These are phyloP conservation scores for Podospora conica DNA, from an alignment of 495 filamentous ascomycete genomes.

Conservation along the genomic window DNA sequence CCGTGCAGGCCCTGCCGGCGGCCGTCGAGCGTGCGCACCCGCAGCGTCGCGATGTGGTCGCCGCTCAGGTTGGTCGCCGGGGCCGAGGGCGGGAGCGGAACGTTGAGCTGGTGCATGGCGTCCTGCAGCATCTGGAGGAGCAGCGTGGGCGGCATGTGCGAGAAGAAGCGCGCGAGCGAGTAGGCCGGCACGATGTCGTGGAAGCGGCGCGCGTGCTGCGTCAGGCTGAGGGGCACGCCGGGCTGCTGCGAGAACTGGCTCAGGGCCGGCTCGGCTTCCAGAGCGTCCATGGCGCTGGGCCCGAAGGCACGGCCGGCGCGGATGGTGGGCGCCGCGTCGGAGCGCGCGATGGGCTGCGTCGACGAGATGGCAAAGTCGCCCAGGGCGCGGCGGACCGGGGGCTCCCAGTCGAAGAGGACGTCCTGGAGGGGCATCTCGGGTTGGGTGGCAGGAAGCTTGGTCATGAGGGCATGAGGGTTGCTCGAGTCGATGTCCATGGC, in stretches of 20 bases:
- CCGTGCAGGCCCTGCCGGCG: constrained; percentile 76
- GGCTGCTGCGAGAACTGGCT: constrained; percentile 83
- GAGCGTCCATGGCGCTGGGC: constrained; percentile 47
- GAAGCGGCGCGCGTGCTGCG: constrained; percentile 83
- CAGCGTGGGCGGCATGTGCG: constrained; percentile 65
- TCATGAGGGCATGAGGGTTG: constrained; percentile 19
- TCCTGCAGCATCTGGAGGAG: constrained; percentile 75
- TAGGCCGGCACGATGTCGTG: constrained; percentile 76
- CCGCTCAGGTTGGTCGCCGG: constrained; percentile 23
- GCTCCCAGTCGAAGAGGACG: constrained; percentile 72
- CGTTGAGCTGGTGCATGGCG: constrained; percentile 73
- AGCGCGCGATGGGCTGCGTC: constrained; percentile 43
- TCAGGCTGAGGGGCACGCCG: constrained; percentile 69
- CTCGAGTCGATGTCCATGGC: constrained; percentile 56
- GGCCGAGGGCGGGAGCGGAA: constrained; percentile 55
- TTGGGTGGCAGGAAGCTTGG: constrained; percentile 60
- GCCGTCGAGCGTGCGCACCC: constrained; percentile 70
- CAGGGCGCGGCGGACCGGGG: constrained; percentile 40
- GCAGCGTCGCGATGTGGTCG: constrained; percentile 55
- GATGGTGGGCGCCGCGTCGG: constrained; percentile 26
- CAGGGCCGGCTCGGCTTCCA: constrained; percentile 86
- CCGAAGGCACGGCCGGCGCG: neutral
- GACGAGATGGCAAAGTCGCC: constrained; percentile 50
- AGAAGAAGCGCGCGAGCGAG: constrained; percentile 86
- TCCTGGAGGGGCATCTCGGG: constrained; percentile 67